Conservation (phyloP, 2,329 filamentous ascomycete genomes). For the Beauveria brongniartii region DNA sequence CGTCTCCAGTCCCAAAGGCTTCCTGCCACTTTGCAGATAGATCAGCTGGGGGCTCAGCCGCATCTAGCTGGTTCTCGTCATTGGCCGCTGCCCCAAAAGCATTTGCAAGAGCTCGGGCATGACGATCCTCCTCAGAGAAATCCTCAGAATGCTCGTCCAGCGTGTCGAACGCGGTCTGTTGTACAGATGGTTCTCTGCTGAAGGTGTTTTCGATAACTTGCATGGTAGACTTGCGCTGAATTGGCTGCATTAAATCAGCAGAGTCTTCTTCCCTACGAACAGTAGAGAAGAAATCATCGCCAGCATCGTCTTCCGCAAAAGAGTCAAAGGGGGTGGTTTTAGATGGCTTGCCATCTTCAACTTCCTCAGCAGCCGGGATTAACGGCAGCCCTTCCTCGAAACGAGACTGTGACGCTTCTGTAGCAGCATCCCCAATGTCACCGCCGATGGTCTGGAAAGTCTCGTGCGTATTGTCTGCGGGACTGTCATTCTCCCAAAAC, state of each 20-base stretch:
- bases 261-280: conserved; percentile 29
- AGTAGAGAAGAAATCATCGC: conserved; percentile 55
- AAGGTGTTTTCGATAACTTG: conserved; percentile 45
- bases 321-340: conserved; percentile 14
- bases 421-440: conserved; percentile 31
- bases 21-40: conserved; percentile 77
- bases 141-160: conserved; percentile 15
- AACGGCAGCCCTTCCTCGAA: conserved; percentile 65
- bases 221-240: conserved; percentile 64
- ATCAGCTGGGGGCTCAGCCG: conserved; percentile 42
- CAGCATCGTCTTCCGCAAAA: conserved; percentile 36
- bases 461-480: not conserved
- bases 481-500: conserved; percentile 6
- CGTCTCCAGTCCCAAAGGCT: conserved; percentile 67
- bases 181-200: not conserved
- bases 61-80: conserved; percentile 15
- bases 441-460: conserved; percentile 32
- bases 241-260: conserved; percentile 19
- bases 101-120: conserved; percentile 16
- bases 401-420: conserved; percentile 45
- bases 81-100: conserved; percentile 17
- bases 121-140: conserved; percentile 19
- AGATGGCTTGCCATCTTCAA: not conserved
- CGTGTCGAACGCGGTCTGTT: not conserved
- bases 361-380: conserved; percentile 30